phyloP scores from a whole-genome alignment of 148 eudicot genomes.

The Diospyros kaki region DNA sequence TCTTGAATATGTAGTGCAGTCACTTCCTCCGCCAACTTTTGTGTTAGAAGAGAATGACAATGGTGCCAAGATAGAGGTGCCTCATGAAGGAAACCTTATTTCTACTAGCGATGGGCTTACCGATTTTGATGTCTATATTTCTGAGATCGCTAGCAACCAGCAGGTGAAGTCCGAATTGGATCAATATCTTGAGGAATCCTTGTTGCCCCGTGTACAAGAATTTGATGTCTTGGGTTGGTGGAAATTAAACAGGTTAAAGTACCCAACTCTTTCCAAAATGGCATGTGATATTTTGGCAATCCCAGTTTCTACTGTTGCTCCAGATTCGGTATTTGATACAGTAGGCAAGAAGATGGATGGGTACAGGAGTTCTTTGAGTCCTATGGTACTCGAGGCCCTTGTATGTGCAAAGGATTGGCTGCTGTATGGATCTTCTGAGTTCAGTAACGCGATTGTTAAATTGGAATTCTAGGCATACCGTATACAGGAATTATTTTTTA shows the following conservation, averaged over 20 bases:
- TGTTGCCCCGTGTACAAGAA: slow-evolving; percentile 54
- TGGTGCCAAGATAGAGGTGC: slow-evolving; percentile 29
- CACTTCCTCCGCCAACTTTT: slow-evolving; percentile 60
- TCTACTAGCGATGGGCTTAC: slow-evolving; percentile 33
- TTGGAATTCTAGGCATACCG: slow-evolving; percentile 10
- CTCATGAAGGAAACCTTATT: slow-evolving; percentile 34
- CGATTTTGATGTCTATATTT: slow-evolving; percentile 61
- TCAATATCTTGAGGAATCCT: slow-evolving; percentile 64
- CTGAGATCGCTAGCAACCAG: slow-evolving; percentile 38
- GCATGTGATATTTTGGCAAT: slow-evolving; percentile 69
- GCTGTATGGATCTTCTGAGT: slow-evolving; percentile 28
- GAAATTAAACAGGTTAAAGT: slow-evolving; percentile 49
- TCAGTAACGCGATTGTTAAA: slow-evolving; percentile 17
- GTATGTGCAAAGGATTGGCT: slow-evolving; percentile 81
- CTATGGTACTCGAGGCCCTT: slow-evolving; percentile 49
- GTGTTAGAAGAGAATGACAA: slow-evolving; percentile 42
- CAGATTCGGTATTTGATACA: slow-evolving; percentile 59
- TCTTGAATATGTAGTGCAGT: slow-evolving; percentile 60
- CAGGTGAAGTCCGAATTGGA: slow-evolving; percentile 63
- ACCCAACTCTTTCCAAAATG: slow-evolving; percentile 76
- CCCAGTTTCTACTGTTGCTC: slow-evolving; percentile 47
- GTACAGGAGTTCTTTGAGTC: slow-evolving; percentile 38
- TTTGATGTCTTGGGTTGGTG: slow-evolving; percentile 88
- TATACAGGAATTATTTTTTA: too few species aligned
- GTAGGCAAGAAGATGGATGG: slow-evolving; percentile 46